A percentile compares a stretch with the other conserved stretches of the same genome.
phyloP scores from a whole-genome alignment of 768 basidiomycete species.

The Boletus speciosus region DNA sequence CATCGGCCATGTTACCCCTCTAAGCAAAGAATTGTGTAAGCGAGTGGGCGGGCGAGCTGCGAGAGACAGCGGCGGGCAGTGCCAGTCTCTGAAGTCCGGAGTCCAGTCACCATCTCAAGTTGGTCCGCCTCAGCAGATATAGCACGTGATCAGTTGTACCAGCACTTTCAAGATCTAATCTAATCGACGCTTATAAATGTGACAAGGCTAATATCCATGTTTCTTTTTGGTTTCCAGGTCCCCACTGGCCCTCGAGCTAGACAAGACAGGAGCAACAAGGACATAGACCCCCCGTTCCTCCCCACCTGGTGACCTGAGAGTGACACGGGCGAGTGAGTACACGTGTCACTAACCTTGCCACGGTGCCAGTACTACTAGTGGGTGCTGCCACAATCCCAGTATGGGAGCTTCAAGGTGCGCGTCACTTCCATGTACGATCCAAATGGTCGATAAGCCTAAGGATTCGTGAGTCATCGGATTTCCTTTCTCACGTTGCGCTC shows the following conservation, averaged over 20 bases:
- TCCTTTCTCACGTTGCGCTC: background rate
- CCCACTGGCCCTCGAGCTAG: slow-evolving; percentile 47
- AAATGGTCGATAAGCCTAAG: slow-evolving; percentile 64
- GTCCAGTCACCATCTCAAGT: background rate
- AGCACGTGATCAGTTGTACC: slow-evolving; percentile 21
- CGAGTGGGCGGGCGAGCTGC: background rate
- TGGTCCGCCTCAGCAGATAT: slow-evolving; percentile 13
- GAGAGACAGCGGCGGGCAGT: slow-evolving; percentile 1
- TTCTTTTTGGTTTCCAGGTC: slow-evolving; percentile 20
- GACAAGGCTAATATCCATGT: background rate
- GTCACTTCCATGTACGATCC: slow-evolving; percentile 69
- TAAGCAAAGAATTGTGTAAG: background rate
- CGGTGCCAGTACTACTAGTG: slow-evolving; percentile 51
- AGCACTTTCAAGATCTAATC: slow-evolving; percentile 9
- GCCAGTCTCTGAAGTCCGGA: background rate
- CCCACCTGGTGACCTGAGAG: slow-evolving; percentile 24
- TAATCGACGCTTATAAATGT: background rate
- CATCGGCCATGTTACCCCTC: slow-evolving; percentile 46
- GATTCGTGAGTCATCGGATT: slow-evolving; percentile 53
- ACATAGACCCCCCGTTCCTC: slow-evolving; percentile 72
- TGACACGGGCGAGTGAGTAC: slow-evolving; percentile 7
- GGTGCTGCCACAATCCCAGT: too few species aligned
- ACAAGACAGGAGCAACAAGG: slow-evolving; percentile 60
- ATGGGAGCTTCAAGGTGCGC: too few species aligned
- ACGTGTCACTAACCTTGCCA: background rate